Percentiles rank a stretch among this genome's conserved stretches.
These are phyloP conservation scores for Polyporus tsugae DNA, from an alignment of 1,284 basidiomycete species.

Conservation along the genomic window DNA sequence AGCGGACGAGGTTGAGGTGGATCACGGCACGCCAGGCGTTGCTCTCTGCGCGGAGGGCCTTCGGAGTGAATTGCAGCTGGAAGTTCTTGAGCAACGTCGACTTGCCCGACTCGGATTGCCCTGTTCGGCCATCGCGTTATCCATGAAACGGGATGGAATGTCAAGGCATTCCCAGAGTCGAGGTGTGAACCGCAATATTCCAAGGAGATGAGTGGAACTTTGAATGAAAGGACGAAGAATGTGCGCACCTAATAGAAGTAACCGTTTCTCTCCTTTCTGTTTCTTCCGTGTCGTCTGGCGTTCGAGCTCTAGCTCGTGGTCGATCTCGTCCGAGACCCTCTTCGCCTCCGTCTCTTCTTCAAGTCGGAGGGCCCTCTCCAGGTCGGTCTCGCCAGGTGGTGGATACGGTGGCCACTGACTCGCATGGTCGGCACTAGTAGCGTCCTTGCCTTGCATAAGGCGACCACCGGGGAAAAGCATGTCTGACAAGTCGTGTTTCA, in stretches of 20 bases:
- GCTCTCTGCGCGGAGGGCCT: conserved; percentile 61
- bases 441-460: conserved; percentile 13
- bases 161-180: background rate
- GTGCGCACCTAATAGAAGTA: conserved; percentile 63
- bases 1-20: conserved; percentile 67
- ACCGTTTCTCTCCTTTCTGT: conserved; percentile 51
- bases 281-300: conserved; percentile 47
- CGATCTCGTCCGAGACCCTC: conserved; percentile 61
- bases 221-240: background rate
- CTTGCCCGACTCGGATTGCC: conserved; percentile 72
- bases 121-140: conserved; percentile 39
- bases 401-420: conserved; percentile 38
- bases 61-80: conserved; percentile 64
- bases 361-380: conserved; percentile 44
- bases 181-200: background rate
- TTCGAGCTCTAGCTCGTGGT: conserved; percentile 56
- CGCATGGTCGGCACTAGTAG: background rate
- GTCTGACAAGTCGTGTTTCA: background rate
- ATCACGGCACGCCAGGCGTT: conserved; percentile 67
- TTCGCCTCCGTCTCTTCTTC: conserved; percentile 60
- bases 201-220: background rate
- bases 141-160: background rate
- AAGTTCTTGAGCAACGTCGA: conserved; percentile 72
- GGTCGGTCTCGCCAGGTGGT: conserved; percentile 35
- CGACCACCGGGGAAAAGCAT: background rate